These are phyloP conservation scores for Neonectria neomacrospora DNA, from an alignment of 2,329 filamentous ascomycete genomes.

Conservation along the genomic window DNA sequence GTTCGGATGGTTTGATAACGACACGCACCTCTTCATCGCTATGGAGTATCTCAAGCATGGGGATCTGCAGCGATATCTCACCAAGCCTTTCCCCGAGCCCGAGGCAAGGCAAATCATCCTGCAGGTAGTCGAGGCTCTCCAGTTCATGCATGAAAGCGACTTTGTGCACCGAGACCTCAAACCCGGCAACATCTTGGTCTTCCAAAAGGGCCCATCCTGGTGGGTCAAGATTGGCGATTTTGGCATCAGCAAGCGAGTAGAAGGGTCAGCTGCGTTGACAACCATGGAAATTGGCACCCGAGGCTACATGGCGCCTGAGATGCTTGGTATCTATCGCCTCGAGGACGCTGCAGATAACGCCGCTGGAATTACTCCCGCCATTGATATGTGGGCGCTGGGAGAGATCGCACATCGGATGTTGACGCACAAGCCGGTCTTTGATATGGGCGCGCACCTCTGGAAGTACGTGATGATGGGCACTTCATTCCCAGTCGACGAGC, in stretches of 20 bases:
- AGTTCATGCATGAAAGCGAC: slow-evolving; percentile 19
- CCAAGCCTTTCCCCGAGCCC: slow-evolving; percentile 6
- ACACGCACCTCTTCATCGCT: slow-evolving; percentile 4
- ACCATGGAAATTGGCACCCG: not conserved
- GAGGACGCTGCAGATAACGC: not conserved
- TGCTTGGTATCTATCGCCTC: not conserved
- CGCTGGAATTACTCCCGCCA: not conserved
- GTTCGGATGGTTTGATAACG: slow-evolving; percentile 8
- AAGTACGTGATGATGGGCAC: not conserved
- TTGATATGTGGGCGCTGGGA: slow-evolving; percentile 50
- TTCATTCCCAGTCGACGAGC: not conserved
- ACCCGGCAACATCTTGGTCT: slow-evolving; percentile 10
- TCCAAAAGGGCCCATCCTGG: not conserved
- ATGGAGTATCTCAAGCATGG: slow-evolving; percentile 14
- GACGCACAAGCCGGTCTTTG: not conserved
- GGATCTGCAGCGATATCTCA: slow-evolving; percentile 17
- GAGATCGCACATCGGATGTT: slow-evolving; percentile 40
- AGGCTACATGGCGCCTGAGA: slow-evolving; percentile 4
- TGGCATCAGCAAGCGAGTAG: slow-evolving; percentile 6
- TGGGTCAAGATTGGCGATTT: slow-evolving; percentile 20
- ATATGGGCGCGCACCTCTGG: not conserved
- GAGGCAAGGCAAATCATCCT: slow-evolving; percentile 3
- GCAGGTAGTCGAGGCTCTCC: slow-evolving; percentile 15
- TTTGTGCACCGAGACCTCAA: slow-evolving; percentile 23
- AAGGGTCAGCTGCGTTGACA: not conserved